Base-by-base conservation (phyloP, 257 asterid species). In the Solanum medicagineum region DNA sequence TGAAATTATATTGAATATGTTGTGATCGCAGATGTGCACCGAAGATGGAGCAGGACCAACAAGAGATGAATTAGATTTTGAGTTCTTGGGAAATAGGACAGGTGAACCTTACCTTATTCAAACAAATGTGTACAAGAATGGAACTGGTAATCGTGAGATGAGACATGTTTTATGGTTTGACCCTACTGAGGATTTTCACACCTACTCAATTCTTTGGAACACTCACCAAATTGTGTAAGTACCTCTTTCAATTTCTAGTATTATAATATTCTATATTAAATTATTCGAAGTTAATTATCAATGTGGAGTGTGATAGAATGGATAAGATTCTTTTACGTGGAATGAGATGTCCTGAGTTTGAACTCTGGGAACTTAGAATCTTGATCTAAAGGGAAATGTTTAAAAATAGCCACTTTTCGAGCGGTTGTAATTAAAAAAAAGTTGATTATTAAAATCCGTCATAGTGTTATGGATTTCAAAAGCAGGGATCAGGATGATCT, bases 51-150 rank as follows among this genome's bases (percentile, higher is more conserved):
- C 92, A 2, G 99, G 98, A 55, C 94, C 97, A n/a, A 89, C 89
- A 87, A 95, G 99, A 85, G 99, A 96, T 59, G 99, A 96, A 88
- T 89, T 96, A 59, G 99, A 96, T 84, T 87, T 96, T 80, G 99
- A 96, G 92, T 96, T 96, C 92, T 83, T 96, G 93, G 99, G 99
- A 85, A 96, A 96, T 83, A 86, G 93, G 85, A 91, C 98, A 81
- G 99, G 99, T 87, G 91, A 96, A 85, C 98, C 98, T 1, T 96
- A 96, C 82, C 56, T 92, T 12, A 91, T 96, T 22, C 99, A 96
- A 88, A 95, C 98, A 4, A 96, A 96, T 83, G 92, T 96, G 24
- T 96, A 95, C 93, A 93, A 94, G 86, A 96, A 95, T 44, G 99
- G 99, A 19, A 94, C 99, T 8, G 99, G 99, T 1, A 81, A 83